Evolutionary conservation across 441 rosid genomes (phyloP), one percentile per base, ranked within the genome.

Genomic region (Erysimum cheiri): DNA sequence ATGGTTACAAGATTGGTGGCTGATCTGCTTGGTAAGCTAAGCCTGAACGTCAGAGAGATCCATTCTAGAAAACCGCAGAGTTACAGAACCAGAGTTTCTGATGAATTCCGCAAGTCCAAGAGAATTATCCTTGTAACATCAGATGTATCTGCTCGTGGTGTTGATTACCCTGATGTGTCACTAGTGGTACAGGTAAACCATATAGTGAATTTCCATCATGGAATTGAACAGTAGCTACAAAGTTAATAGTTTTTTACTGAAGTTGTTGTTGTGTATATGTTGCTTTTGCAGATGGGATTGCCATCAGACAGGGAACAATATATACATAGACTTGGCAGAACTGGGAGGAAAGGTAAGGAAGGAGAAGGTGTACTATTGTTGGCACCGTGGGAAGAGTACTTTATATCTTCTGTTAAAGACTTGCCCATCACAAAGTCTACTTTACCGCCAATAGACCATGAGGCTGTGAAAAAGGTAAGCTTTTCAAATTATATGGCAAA

Each of bases 101-200:
- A 95, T 78, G 99, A 92, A 83, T 95, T 95, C 82, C 82, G 96
- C 64, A 90, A 92, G 73, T 95, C 99, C 8, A 95, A 88, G 80
- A 84, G 93, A 71, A 81, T 95, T 13, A 92, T 95, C 66, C 98
- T 92, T 17, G 98, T 89, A 67, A 92, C 97, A 15, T 95, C 96
- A 1, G 99, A 95, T 84, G 97, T 95, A 44, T 92, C 99, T 78
- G 99, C 99, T 4, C 94, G 99, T 31, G 97, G 99, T 72, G 96
- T 95, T 31, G 97, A 95, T 80, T 95, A 95, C 78, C 99, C 99
- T 28, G 98, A 95, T 68, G 98, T 95, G 35, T 87, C 97, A 57
- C 89, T 95, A 29, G 98, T 95, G 75, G 72, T 95, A 17, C 98
- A 95, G 96, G 98, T 92, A 84, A 58, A 40, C 59, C 54, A 48